Evolutionary conservation across 2,329 filamentous ascomycete genomes (phyloP).

Genomic region (Ilyonectria sp.): DNA sequence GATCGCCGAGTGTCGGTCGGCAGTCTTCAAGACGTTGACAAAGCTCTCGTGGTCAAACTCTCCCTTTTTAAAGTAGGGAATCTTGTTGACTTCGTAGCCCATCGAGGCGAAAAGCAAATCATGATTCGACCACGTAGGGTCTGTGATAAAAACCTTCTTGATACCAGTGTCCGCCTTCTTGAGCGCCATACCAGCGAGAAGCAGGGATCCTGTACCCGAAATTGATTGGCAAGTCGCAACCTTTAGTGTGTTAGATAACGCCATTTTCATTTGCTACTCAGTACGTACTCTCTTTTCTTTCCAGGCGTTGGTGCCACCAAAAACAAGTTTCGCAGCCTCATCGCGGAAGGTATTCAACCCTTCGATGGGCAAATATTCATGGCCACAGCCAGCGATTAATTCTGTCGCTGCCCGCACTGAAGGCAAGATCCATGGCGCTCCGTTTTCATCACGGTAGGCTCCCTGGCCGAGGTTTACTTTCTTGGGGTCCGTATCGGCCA

Average conservation of each 20-base stretch:
- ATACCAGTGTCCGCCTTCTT: conserved; percentile 44
- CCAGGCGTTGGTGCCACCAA: conserved; percentile 46
- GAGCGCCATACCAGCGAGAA: conserved; percentile 52
- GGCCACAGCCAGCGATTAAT: conserved; percentile 40
- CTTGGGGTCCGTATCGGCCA: conserved; percentile 47
- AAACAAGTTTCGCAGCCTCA: conserved; percentile 50
- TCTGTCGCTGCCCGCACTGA: conserved; percentile 50
- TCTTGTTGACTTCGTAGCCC: conserved; percentile 51
- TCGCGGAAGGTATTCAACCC: conserved; percentile 53
- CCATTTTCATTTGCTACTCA: not conserved
- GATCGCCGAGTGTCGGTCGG: conserved; percentile 46
- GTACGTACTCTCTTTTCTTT: conserved; percentile 50
- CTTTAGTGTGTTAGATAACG: conserved; percentile 21
- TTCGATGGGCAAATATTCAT: conserved; percentile 58
- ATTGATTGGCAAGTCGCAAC: conserved; percentile 55
- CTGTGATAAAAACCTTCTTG: conserved; percentile 53
- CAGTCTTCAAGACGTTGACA: conserved; percentile 45
- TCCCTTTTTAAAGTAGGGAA: conserved; percentile 54
- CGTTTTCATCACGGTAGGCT: conserved; percentile 56
- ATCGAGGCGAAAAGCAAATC: conserved; percentile 52
- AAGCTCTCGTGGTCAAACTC: conserved; percentile 52
- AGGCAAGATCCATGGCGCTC: conserved; percentile 57
- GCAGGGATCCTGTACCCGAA: conserved; percentile 59
- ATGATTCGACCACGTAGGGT: conserved; percentile 61
- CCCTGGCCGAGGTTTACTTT: conserved; percentile 59